Percentiles rank a stretch among this genome's conserved stretches.
phyloP scores from a whole-genome alignment of 2,329 filamentous ascomycete species.

The Cercospora zeina region DNA sequence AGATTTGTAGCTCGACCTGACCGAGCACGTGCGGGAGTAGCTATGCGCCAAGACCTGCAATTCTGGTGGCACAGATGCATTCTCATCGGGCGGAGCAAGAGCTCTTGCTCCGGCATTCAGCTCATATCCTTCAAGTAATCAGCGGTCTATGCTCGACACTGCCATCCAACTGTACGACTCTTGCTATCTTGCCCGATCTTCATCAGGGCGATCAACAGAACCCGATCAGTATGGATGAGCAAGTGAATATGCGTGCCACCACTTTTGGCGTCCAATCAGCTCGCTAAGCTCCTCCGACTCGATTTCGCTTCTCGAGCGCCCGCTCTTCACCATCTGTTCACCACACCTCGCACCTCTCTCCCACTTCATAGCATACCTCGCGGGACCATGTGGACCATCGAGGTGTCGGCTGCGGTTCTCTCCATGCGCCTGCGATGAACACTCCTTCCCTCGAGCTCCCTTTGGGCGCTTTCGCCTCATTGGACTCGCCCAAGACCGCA shows the following conservation, averaged over 20 bases:
- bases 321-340: conserved; percentile 4
- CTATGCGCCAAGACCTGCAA: conserved; percentile 5
- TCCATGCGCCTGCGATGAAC: conserved; percentile 38
- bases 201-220: too few species aligned
- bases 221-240: neutral
- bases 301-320: conserved; percentile 18
- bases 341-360: conserved; percentile 16
- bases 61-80: conserved; percentile 13
- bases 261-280: conserved; percentile 1
- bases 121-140: neutral
- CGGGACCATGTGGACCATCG: conserved; percentile 36
- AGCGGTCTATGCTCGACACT: neutral
- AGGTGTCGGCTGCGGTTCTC: conserved; percentile 33
- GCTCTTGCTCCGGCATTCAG: neutral
- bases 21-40: neutral
- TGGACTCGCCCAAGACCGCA: conserved; percentile 19
- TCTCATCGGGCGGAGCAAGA: neutral
- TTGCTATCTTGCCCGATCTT: neutral
- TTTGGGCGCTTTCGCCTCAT: conserved; percentile 28
- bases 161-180: neutral
- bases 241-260: conserved; percentile 1
- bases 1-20: conserved; percentile 1
- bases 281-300: conserved; percentile 7
- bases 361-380: neutral
- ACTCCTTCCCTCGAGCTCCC: conserved; percentile 32